phyloP scores from a whole-genome alignment of 345 rosid genomes.

The Trapa incisa region DNA sequence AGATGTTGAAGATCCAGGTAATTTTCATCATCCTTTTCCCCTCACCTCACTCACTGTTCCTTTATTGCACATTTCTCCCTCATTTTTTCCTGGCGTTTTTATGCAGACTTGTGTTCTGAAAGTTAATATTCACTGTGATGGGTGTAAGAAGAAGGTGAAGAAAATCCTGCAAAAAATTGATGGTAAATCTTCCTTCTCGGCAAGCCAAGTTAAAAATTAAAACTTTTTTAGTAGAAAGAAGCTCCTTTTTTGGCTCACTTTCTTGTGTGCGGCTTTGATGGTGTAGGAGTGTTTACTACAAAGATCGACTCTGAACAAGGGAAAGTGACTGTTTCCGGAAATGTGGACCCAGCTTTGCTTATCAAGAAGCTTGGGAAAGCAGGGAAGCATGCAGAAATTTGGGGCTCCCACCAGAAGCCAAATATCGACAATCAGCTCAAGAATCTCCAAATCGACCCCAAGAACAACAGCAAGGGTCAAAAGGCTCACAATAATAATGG shows the following conservation, averaged over 20 bases:
- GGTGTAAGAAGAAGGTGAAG: constrained; percentile 4
- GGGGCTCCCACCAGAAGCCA: constrained; percentile 41
- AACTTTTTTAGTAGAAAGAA: neutral
- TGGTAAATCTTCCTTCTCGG: neutral
- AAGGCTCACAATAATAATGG: constrained; percentile 5
- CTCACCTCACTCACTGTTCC: neutral
- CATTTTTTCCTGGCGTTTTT: too few relatives aligned
- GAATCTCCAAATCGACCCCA: constrained; percentile 56
- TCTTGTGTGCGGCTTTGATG: neutral
- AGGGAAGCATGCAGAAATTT: constrained; percentile 84
- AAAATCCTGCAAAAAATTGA: neutral
- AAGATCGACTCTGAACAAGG: constrained; percentile 74
- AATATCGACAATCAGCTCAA: constrained; percentile 48
- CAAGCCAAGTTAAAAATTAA: neutral
- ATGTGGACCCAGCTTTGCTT: constrained; percentile 58
- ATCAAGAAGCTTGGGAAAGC: constrained; percentile 75
- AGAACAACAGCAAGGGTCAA: constrained; percentile 41
- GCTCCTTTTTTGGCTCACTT: neutral
- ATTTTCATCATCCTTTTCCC: neutral
- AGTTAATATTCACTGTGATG: constrained; percentile 2
- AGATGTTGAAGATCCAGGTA: constrained; percentile 93
- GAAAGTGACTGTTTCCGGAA: constrained; percentile 81
- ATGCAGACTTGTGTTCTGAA: constrained; percentile 14
- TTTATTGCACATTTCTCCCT: too few relatives aligned
- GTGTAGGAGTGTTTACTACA: constrained; percentile 62